phyloP scores from a whole-genome alignment of 192 early-diverging fungal genomes.

The Coemansia sp. region DNA sequence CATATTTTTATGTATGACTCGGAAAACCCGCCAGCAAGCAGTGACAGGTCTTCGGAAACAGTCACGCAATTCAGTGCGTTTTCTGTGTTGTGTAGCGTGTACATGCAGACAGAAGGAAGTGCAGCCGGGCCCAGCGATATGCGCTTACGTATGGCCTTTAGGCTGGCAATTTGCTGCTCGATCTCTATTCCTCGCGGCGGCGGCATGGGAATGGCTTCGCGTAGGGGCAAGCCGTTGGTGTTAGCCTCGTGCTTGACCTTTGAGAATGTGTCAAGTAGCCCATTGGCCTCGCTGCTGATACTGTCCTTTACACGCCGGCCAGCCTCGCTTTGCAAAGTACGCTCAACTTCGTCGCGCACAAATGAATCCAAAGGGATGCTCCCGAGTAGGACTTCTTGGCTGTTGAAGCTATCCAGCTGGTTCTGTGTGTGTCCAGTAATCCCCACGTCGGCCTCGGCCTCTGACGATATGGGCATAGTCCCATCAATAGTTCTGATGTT shows the following conservation, averaged over 20 bases:
- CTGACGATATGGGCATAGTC: slow-evolving; percentile 29
- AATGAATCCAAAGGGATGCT: slow-evolving; percentile 66
- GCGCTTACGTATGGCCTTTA: slow-evolving; percentile 77
- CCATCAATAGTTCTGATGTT: slow-evolving; percentile 64
- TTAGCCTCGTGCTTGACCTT: slow-evolving; percentile 65
- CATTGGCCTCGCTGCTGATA: slow-evolving; percentile 25
- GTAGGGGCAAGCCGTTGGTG: slow-evolving; percentile 59
- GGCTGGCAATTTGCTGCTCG: slow-evolving; percentile 69
- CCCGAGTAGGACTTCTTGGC: slow-evolving; percentile 76
- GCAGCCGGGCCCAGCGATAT: slow-evolving; percentile 65
- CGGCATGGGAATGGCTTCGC: slow-evolving; percentile 43
- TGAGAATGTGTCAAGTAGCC: slow-evolving; percentile 59
- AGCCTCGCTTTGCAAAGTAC: slow-evolving; percentile 69
- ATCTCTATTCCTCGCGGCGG: slow-evolving; percentile 72
- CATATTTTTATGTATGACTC: slow-evolving; percentile 94
- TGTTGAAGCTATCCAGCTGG: slow-evolving; percentile 79
- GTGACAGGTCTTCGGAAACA: slow-evolving; percentile 75
- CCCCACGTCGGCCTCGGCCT: slow-evolving; percentile 65
- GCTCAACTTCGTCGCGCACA: slow-evolving; percentile 82
- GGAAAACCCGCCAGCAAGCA: slow-evolving; percentile 88
- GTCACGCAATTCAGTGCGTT: slow-evolving; percentile 82
- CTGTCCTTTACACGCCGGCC: slow-evolving; percentile 32
- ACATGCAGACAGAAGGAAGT: slow-evolving; percentile 88
- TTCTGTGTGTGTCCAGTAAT: slow-evolving; percentile 69
- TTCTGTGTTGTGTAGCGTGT: slow-evolving; percentile 94